These are phyloP conservation scores for Yamadazyma sp. DNA, from an alignment of 805 yeast species.

Conservation along the genomic window DNA sequence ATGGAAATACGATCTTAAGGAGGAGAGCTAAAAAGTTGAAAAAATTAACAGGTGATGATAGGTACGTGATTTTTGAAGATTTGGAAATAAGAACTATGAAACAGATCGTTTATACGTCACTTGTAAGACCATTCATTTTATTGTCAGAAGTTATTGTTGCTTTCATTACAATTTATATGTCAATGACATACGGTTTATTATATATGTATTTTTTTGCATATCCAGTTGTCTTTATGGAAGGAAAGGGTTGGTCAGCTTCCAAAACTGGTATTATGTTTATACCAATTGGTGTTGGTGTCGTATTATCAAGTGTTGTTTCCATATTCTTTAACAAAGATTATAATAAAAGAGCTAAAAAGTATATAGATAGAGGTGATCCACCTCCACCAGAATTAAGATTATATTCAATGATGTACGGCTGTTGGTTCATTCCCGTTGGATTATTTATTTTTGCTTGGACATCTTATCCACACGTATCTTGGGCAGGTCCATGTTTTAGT, in stretches of 20 bases:
- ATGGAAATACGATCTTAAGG: slow-evolving; percentile 52
- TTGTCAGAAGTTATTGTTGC: slow-evolving; percentile 33
- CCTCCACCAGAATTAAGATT: slow-evolving; percentile 40
- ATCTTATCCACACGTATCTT: slow-evolving; percentile 29
- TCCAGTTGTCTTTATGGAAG: slow-evolving; percentile 33
- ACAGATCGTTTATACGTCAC: slow-evolving; percentile 25
- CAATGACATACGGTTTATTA: slow-evolving; percentile 34
- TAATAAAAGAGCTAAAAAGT: slow-evolving; percentile 32
- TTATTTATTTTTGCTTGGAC: slow-evolving; percentile 38
- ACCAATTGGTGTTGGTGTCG: slow-evolving; percentile 37
- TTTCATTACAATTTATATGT: slow-evolving; percentile 36
- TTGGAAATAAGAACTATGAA: slow-evolving; percentile 23
- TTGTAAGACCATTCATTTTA: slow-evolving; percentile 34
- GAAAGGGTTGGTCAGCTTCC: slow-evolving; percentile 35
- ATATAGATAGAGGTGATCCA: slow-evolving; percentile 31
- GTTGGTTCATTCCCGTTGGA: slow-evolving; percentile 38
- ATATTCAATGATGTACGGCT: slow-evolving; percentile 36
- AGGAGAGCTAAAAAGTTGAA: slow-evolving; percentile 49
- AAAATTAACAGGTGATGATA: slow-evolving; percentile 32
- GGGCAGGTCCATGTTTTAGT: slow-evolving; percentile 39
- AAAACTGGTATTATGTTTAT: slow-evolving; percentile 37
- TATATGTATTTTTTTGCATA: slow-evolving; percentile 41
- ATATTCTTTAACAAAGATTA: slow-evolving; percentile 33
- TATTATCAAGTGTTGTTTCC: slow-evolving; percentile 23
- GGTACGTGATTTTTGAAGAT: slow-evolving; percentile 26